Evolutionary conservation across 169 alveolate species (phyloP).

Genomic region (Cryptosporidium meleagridis): DNA sequence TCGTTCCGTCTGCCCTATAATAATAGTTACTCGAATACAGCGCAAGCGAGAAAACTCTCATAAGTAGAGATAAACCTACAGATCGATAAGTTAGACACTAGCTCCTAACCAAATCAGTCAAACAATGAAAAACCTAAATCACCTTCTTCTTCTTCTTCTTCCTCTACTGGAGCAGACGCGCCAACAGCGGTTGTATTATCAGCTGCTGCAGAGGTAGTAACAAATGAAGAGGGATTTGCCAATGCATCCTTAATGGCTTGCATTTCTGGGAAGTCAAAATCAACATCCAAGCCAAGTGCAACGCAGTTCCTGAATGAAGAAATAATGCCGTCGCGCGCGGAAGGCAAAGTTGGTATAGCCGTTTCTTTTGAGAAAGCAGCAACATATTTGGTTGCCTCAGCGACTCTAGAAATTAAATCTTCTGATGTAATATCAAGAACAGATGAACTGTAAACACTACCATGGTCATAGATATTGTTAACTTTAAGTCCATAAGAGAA

Average conservation of each 20-base stretch:
- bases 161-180: conserved; percentile 85
- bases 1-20: no score
- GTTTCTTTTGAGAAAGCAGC: conserved; percentile 94
- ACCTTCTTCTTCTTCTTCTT: conserved; percentile 96
- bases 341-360: conserved; percentile 94
- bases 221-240: conserved; percentile 92
- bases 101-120: conserved; percentile 78
- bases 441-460: conserved; percentile 92
- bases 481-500: conserved; percentile 96
- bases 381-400: conserved; percentile 88
- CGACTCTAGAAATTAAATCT: conserved; percentile 88
- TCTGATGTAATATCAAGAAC: conserved; percentile 95
- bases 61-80: neutral
- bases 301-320: conserved; percentile 97
- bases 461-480: conserved; percentile 94
- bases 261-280: conserved; percentile 94
- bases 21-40: no score
- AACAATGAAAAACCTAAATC: conserved; percentile 94
- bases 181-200: conserved; percentile 84
- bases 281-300: conserved; percentile 94
- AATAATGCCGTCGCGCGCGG: conserved; percentile 94
- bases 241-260: conserved; percentile 89
- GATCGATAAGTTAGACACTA: neutral
- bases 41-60: neutral
- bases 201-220: conserved; percentile 88